Conservation (phyloP, 768 basidiomycete genomes). For the Tricholoma terreum region DNA sequence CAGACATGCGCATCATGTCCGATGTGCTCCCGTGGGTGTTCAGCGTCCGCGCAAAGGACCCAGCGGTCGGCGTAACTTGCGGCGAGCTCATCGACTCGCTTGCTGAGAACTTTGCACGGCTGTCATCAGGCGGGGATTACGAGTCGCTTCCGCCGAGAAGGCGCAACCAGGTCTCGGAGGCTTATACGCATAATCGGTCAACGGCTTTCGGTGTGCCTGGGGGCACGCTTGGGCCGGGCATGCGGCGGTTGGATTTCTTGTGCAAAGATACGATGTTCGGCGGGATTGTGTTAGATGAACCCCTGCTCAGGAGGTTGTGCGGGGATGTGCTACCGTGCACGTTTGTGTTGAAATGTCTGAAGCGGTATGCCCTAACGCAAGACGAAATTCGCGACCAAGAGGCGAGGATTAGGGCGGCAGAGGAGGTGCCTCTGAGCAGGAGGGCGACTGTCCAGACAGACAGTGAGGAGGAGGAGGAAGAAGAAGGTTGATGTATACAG, state of each 20-base stretch:
- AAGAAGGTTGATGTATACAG: not conserved
- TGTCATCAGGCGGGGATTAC: constrained; percentile 53
- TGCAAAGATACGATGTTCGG: constrained; percentile 57
- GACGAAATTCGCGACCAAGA: constrained; percentile 51
- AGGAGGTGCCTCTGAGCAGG: not conserved
- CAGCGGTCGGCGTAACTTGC: constrained; percentile 58
- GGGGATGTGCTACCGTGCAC: constrained; percentile 54
- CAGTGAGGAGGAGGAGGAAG: constrained; percentile 4
- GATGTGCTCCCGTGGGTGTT: constrained; percentile 55
- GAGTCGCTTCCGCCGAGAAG: constrained; percentile 33
- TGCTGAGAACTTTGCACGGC: constrained; percentile 45
- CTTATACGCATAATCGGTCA: constrained; percentile 67
- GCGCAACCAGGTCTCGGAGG: constrained; percentile 42
- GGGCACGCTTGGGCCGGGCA: constrained; percentile 57
- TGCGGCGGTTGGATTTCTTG: constrained; percentile 69
- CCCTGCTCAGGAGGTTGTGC: constrained; percentile 39
- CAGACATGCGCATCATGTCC: constrained; percentile 51
- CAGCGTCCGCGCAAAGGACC: constrained; percentile 41
- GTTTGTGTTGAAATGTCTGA: constrained; percentile 54
- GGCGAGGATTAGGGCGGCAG: constrained; percentile 27
- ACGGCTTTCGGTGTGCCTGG: constrained; percentile 64
- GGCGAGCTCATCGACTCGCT: constrained; percentile 62
- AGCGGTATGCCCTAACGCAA: constrained; percentile 43
- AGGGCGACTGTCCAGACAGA: constrained; percentile 14
- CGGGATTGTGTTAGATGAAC: constrained; percentile 51